Base-by-base conservation (phyloP, 371 early-diverging fungal genomes). In the Mucor indicus region DNA sequence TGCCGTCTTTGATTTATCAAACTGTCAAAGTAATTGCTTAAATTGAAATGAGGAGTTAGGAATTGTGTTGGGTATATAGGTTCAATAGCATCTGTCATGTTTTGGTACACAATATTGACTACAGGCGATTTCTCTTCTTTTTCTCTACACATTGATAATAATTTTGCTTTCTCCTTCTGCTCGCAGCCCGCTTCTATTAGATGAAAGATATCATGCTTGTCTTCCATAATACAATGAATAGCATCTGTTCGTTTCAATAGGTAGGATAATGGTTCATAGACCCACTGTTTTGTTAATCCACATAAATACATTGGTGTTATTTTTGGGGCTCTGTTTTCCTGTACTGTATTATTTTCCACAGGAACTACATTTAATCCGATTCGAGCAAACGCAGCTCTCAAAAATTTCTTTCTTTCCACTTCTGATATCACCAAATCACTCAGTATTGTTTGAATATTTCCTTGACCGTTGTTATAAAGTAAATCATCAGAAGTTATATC, bases 281-380 rank as follows among this genome's bases (percentile, higher is more conserved):
- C 11, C 12, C 46, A 1, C 0, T 31, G 27, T 1, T 20, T 30
- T 9, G 37, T 38, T 5, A 60, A 12, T n/a, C 54, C 42, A 1
- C 61, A 46, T 20, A 85, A 44, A 43, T 76, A 85, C 2, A 79
- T 60, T 0, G 84, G 79, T 2, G 84, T 79, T 31, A 69, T 30
- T 12, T 44, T 55, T 0, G 65, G 68, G 6, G 35, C 53, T 8
- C 43, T 53, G 25, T 51, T 24, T 58, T 63, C 11, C 31, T 21
- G 9, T 13, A 15, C n/a, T 33, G 35, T 13, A 33, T 33, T 33
- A 6, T 8, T 29, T n/a, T n/a, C n/a, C n/a, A n/a, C n/a, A n/a
- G n/a, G n/a, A n/a, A n/a, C n/a, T n/a, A n/a, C n/a, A n/a, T n/a
- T n/a, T n/a, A n/a, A n/a, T 7, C 82, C 82, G 61, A 86, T 57